Conservation (phyloP, 129 eudicot species). For the Saussurea involucrata region DNA sequence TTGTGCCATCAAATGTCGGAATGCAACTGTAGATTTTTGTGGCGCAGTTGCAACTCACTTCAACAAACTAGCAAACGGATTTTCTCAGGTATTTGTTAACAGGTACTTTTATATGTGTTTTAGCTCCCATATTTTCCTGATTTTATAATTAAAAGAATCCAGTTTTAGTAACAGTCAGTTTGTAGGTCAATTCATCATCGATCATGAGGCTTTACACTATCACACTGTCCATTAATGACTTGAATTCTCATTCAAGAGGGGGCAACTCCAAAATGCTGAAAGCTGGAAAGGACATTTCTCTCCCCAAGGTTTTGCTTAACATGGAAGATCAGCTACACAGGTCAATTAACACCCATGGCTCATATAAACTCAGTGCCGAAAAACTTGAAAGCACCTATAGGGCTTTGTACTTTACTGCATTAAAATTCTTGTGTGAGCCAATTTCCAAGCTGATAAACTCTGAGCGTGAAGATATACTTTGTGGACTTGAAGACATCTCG, state of each 20-base stretch:
- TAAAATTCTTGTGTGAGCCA: conserved; percentile 66
- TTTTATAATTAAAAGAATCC: conserved; percentile 1
- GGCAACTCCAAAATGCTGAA: conserved; percentile 14
- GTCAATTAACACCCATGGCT: conserved; percentile 19
- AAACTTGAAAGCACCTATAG: conserved; percentile 16
- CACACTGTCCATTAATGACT: conserved; percentile 44
- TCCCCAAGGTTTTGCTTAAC: conserved; percentile 31
- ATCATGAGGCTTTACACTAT: conserved; percentile 57
- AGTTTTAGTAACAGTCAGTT: conserved; percentile 18
- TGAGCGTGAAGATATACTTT: conserved; percentile 47
- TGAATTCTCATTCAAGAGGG: conserved; percentile 24
- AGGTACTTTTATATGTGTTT: conserved; percentile 4
- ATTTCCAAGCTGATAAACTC: conserved; percentile 56
- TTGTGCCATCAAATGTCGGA: conserved; percentile 61
- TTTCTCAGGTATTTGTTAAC: conserved; percentile 50
- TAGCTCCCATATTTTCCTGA: neutral
- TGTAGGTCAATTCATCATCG: conserved; percentile 43
- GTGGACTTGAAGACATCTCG: conserved; percentile 36
- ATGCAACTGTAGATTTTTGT: conserved; percentile 31
- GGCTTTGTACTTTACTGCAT: conserved; percentile 49
- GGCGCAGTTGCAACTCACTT: conserved; percentile 46
- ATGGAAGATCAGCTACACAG: conserved; percentile 38
- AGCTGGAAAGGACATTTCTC: conserved; percentile 25
- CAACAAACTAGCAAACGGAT: conserved; percentile 35
- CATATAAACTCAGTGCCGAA: conserved; percentile 17